Percentiles rank a stretch among this genome's conserved stretches.
Evolutionary conservation across 352 stramenopile species (phyloP).

Genomic region (Thraustochytrium sp.): DNA sequence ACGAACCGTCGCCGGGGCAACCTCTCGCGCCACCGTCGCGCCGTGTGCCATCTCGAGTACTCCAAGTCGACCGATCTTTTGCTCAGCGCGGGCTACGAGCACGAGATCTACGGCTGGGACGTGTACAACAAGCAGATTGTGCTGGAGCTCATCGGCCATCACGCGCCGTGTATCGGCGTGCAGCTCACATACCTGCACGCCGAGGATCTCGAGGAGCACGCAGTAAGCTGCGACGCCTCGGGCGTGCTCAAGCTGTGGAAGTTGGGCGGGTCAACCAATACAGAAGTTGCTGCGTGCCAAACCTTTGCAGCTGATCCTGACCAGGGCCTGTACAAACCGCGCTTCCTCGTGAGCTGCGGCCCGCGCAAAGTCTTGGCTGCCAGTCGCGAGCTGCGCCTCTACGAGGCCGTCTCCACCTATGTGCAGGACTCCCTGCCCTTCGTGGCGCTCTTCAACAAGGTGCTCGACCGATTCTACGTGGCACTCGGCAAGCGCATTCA

Average conservation of each 20-base stretch:
- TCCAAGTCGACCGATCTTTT: conserved; percentile 65
- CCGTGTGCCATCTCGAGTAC: conserved; percentile 70
- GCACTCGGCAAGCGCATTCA: conserved; percentile 45
- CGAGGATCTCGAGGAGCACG: conserved; percentile 56
- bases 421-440: conserved; percentile 47
- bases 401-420: conserved; percentile 37
- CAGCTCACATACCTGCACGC: conserved; percentile 66
- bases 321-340: conserved; percentile 17
- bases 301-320: conserved; percentile 15
- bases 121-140: conserved; percentile 66
- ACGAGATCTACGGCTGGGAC: conserved; percentile 72
- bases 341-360: neutral
- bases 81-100: conserved; percentile 72
- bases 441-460: conserved; percentile 46
- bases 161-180: conserved; percentile 64
- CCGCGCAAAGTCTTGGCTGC: neutral
- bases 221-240: conserved; percentile 64
- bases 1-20: conserved; percentile 61
- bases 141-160: conserved; percentile 63
- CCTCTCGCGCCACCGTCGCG: conserved; percentile 61
- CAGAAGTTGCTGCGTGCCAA: neutral
- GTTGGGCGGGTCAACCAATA: conserved; percentile 53
- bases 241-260: conserved; percentile 77
- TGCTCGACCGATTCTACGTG: conserved; percentile 47
- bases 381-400: conserved; percentile 35